Percentiles rank a stretch among this genome's conserved stretches.
These are phyloP conservation scores for Aspergillus fischeri DNA, from an alignment of 2,329 filamentous ascomycete species.

Conservation along the genomic window DNA sequence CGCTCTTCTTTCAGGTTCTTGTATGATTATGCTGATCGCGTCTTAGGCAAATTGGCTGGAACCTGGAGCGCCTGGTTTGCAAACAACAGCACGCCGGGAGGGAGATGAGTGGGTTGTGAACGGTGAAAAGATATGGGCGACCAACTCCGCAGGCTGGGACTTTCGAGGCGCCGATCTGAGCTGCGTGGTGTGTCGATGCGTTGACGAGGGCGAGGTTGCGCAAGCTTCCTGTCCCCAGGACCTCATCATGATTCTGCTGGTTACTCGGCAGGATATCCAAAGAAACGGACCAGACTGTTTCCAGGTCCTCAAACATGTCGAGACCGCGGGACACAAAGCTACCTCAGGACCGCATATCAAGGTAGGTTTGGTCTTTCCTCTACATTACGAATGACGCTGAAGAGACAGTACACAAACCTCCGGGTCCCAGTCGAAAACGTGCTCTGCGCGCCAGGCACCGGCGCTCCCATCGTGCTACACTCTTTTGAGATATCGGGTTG, in stretches of 20 bases:
- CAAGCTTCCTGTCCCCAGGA: slow-evolving; percentile 12
- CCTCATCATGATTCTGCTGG: slow-evolving; percentile 49
- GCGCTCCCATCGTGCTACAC: slow-evolving; percentile 40
- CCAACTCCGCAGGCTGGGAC: slow-evolving; percentile 54
- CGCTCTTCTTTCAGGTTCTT: background rate
- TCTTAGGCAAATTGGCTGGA: slow-evolving; percentile 48
- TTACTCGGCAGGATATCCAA: slow-evolving; percentile 47
- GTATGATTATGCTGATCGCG: background rate
- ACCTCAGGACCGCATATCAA: slow-evolving; percentile 48
- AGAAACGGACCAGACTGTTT: slow-evolving; percentile 44
- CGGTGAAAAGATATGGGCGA: slow-evolving; percentile 56
- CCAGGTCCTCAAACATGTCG: slow-evolving; percentile 44
- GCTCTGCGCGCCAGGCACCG: slow-evolving; percentile 43
- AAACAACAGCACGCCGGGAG: slow-evolving; percentile 47
- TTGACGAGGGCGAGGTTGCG: slow-evolving; percentile 10
- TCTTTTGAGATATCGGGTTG: slow-evolving; percentile 39
- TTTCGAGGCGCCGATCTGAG: slow-evolving; percentile 49
- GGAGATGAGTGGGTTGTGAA: slow-evolving; percentile 51
- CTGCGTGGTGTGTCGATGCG: slow-evolving; percentile 50
- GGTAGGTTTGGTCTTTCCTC: background rate
- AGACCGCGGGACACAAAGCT: slow-evolving; percentile 46
- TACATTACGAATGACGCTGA: background rate
- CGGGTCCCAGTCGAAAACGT: slow-evolving; percentile 47
- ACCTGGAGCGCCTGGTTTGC: slow-evolving; percentile 45
- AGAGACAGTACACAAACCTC: slow-evolving; percentile 41